phyloP scores from a whole-genome alignment of 2,329 filamentous ascomycete species.

The Alternaria dauci region DNA sequence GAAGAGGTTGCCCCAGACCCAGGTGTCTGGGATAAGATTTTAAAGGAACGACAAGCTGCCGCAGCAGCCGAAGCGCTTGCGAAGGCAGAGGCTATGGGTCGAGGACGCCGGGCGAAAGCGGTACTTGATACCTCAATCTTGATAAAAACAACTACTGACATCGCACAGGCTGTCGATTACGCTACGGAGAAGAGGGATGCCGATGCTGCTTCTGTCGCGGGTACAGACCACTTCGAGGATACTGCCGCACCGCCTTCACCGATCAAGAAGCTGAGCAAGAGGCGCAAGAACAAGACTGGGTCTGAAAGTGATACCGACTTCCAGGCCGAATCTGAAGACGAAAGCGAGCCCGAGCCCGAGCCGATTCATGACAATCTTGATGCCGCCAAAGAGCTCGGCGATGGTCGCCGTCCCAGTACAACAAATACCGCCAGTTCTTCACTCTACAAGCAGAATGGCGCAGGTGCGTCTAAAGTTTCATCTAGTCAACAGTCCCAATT shows the following conservation, averaged over 20 bases:
- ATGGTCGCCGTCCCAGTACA: conserved; percentile 12
- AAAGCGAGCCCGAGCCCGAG: conserved; percentile 31
- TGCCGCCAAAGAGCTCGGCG: conserved; percentile 13
- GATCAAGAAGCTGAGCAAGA: conserved; percentile 39
- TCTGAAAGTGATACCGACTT: conserved; percentile 61
- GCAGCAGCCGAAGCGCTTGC: conserved; percentile 74
- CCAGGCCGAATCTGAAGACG: conserved; percentile 49
- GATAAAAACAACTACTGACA: conserved; percentile 11
- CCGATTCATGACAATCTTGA: conserved; percentile 16
- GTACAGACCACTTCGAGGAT: conserved; percentile 29
- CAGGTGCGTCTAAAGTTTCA: conserved; percentile 29
- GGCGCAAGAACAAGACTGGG: conserved; percentile 41
- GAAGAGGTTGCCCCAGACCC: conserved; percentile 67
- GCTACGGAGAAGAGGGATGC: conserved; percentile 44
- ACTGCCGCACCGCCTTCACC: conserved; percentile 34
- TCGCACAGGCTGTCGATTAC: conserved; percentile 57
- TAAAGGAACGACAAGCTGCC: conserved; percentile 80
- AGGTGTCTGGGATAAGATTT: conserved; percentile 88
- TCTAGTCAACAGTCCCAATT: conserved; percentile 11
- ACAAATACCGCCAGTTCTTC: conserved; percentile 18
- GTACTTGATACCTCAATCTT: conserved; percentile 49
- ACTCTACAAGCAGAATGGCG: conserved; percentile 31
- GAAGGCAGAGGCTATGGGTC: conserved; percentile 78
- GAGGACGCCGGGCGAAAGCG: conserved; percentile 78
- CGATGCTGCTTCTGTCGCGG: conserved; percentile 20